Evolutionary conservation across 106 monocot genomes (phyloP), one percentile per base, ranked within the genome.

Genomic region (Xerophyta viscosa): DNA sequence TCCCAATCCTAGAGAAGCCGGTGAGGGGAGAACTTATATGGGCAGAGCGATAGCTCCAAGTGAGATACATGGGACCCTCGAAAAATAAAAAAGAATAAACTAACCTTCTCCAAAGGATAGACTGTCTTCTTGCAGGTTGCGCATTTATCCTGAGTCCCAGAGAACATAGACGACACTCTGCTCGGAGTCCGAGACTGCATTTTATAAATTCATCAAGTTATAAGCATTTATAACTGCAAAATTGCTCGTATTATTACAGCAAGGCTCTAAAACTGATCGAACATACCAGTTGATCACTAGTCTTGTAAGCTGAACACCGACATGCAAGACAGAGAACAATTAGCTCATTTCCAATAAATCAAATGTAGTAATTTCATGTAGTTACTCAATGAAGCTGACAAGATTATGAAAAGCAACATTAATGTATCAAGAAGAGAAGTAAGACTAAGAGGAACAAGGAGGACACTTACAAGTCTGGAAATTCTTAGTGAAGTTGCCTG

Each of bases 111-210:
- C 46, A 86, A 60, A 12, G 79, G 79, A 37, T 84, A 84, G 6
- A 58, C 84, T 46, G 84, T 84, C 53, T 79, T 84, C 46, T 84
- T 79, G 71, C 84, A 84, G 33, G 50, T 54, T 21, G 79, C 70
- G 31, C 84, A 84, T 46, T 84, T 84, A 53, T 84, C 84, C 50
- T 79, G 84, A 36, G 84, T 84, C 27, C 84, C 84, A 52, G 63
- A 58, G 47, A 84, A 84, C 56, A 79, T 61, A 27, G 62, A 66
- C 2, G 84, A 84, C 8, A 75, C 26, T 51, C 63, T 84, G 71
- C 79, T 84, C 25, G 84, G 84, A 18, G 68, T 57, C 46, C 61
- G 79, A 4, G 63, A 43, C 71, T 84, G 62, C 41, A 37, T 6
- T 4, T 27, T 41, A 37, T 19, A 4, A n/a, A 20, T 23, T 39